Evolutionary conservation across 2,329 filamentous ascomycete species (phyloP).

Genomic region (Fusarium palustre): DNA sequence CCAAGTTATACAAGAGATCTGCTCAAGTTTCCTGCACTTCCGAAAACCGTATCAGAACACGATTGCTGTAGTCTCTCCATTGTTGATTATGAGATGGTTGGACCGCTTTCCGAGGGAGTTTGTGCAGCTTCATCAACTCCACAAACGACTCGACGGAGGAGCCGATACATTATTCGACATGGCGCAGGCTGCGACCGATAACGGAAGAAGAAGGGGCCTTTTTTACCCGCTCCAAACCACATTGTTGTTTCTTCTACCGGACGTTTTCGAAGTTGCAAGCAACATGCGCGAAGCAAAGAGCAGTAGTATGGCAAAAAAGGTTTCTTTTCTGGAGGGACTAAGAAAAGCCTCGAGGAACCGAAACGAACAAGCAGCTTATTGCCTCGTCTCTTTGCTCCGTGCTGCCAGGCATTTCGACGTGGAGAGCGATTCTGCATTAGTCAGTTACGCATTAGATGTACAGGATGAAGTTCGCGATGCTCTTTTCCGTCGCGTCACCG

Average conservation of each 20-base stretch:
- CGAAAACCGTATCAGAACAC: constrained; percentile 73
- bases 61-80: constrained; percentile 70
- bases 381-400: constrained; percentile 70
- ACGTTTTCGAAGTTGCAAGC: constrained; percentile 77
- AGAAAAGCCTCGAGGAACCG: constrained; percentile 72
- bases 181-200: constrained; percentile 71
- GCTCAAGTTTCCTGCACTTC: constrained; percentile 74
- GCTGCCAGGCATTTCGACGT: constrained; percentile 72
- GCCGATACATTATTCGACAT: constrained; percentile 78
- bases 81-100: constrained; percentile 74
- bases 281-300: constrained; percentile 74
- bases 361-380: constrained; percentile 75
- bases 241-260: constrained; percentile 72
- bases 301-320: constrained; percentile 72
- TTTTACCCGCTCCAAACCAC: constrained; percentile 73
- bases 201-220: constrained; percentile 64
- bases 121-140: constrained; percentile 69
- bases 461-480: constrained; percentile 76
- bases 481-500: constrained; percentile 67
- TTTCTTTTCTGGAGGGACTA: constrained; percentile 72
- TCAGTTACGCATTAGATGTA: constrained; percentile 76
- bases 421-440: constrained; percentile 71
- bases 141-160: constrained; percentile 72
- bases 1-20: constrained; percentile 72
- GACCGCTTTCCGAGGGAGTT: constrained; percentile 74